phyloP scores from a whole-genome alignment of 2,329 filamentous ascomycete genomes.

The Raffaelea deltoideospora region DNA sequence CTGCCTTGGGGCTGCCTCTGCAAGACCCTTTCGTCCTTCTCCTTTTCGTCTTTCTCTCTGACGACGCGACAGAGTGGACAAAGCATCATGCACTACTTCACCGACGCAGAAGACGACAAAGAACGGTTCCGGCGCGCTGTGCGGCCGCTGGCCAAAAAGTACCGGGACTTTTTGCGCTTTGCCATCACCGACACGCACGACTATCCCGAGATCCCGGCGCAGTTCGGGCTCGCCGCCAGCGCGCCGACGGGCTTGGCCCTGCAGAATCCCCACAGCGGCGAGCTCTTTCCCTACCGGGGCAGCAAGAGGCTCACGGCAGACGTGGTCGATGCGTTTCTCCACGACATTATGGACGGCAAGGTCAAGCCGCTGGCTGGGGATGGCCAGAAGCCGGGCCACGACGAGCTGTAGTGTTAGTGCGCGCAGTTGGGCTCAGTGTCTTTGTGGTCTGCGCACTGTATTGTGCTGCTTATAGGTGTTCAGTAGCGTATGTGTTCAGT shows the following conservation, averaged over 20 bases:
- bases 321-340: slow-evolving; percentile 25
- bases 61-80: slow-evolving; percentile 11
- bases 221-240: slow-evolving; percentile 20
- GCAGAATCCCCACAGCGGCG: slow-evolving; percentile 27
- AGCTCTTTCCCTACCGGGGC: slow-evolving; percentile 24
- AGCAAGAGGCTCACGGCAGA: slow-evolving; percentile 17
- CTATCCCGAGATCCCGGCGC: slow-evolving; percentile 26
- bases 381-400: not conserved
- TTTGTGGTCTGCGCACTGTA: no score
- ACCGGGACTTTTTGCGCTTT: slow-evolving; percentile 30
- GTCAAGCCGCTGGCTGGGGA: slow-evolving; percentile 16
- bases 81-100: slow-evolving; percentile 20
- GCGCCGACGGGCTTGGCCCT: slow-evolving; percentile 21
- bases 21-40: slow-evolving; percentile 21
- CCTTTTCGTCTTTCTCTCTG: no score
- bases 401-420: no score
- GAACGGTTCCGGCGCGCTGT: slow-evolving; percentile 20
- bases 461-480: no score
- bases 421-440: no score
- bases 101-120: slow-evolving; percentile 14
- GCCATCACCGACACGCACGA: slow-evolving; percentile 29
- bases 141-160: slow-evolving; percentile 26
- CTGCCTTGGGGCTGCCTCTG: slow-evolving; percentile 20
- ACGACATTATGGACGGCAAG: slow-evolving; percentile 27
- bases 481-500: no score